Percentiles rank a stretch among this genome's conserved stretches.
phyloP scores from a whole-genome alignment of 306 rosid species.

The Nissolia schottii region DNA sequence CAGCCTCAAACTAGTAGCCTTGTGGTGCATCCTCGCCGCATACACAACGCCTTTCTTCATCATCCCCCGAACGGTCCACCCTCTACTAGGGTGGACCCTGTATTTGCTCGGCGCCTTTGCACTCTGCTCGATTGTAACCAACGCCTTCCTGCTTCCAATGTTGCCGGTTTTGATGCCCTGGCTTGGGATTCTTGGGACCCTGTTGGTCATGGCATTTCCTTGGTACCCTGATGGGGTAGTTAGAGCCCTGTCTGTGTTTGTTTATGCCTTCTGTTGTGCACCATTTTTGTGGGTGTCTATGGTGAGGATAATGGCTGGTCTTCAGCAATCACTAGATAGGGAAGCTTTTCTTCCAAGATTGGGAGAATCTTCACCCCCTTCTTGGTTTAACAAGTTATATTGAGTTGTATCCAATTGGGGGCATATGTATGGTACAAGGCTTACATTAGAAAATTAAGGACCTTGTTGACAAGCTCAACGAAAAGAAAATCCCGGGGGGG shows the following conservation, averaged over 20 bases:
- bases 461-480: too few relatives aligned
- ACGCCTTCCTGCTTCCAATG: slow-evolving; percentile 50
- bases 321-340: slow-evolving; percentile 66
- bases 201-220: slow-evolving; percentile 63
- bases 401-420: slow-evolving; percentile 21
- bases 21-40: slow-evolving; percentile 70
- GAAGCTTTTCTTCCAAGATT: slow-evolving; percentile 67
- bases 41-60: slow-evolving; percentile 59
- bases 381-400: slow-evolving; percentile 54
- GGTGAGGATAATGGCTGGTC: slow-evolving; percentile 45
- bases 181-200: slow-evolving; percentile 32
- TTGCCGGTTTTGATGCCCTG: slow-evolving; percentile 55
- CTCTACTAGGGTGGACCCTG: slow-evolving; percentile 73
- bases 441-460: too few relatives aligned
- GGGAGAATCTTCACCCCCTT: slow-evolving; percentile 50
- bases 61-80: slow-evolving; percentile 81
- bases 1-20: slow-evolving; percentile 48
- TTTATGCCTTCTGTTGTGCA: slow-evolving; percentile 64
- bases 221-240: slow-evolving; percentile 71
- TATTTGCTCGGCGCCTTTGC: slow-evolving; percentile 65
- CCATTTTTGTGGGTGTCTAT: slow-evolving; percentile 63
- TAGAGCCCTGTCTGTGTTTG: slow-evolving; percentile 63
- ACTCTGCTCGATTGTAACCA: slow-evolving; percentile 43
- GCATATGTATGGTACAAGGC: too few relatives aligned
- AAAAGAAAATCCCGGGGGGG: too few relatives aligned